Evolutionary conservation across 208 protist genomes (phyloP).

Genomic region (Crithidia mellificae): DNA sequence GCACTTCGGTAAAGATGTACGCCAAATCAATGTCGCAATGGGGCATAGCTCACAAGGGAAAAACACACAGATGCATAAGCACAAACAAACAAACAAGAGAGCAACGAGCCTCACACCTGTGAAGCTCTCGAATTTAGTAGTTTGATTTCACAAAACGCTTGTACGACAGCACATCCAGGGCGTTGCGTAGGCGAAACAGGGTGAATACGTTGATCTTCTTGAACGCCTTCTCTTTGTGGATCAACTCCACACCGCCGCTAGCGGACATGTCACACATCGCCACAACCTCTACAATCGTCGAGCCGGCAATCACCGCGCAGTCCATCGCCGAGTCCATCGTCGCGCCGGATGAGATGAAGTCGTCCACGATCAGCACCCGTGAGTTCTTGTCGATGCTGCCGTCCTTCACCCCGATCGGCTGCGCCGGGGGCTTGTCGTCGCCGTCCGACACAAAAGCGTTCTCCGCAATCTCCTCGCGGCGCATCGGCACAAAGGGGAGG

Average conservation of each 20-base stretch:
- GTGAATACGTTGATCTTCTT: constrained; percentile 69
- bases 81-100: no score
- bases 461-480: constrained; percentile 46
- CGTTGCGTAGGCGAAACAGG: constrained; percentile 65
- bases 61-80: no score
- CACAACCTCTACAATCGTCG: constrained; percentile 66
- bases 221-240: constrained; percentile 60
- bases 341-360: constrained; percentile 84
- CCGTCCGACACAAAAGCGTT: constrained; percentile 37
- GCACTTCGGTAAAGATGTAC: no score
- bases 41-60: no score
- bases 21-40: no score
- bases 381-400: constrained; percentile 58
- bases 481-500: constrained; percentile 78
- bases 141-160: constrained; percentile 27
- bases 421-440: constrained; percentile 29
- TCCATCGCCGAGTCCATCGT: constrained; percentile 73
- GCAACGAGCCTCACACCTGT: no score
- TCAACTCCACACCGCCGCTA: constrained; percentile 62
- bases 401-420: constrained; percentile 54
- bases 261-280: constrained; percentile 72
- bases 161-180: constrained; percentile 38
- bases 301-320: constrained; percentile 58
- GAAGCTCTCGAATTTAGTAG: no score
- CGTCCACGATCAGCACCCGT: constrained; percentile 86